A percentile compares a stretch with the other conserved stretches of the same genome.
Conservation (phyloP, 176 grass and related monocot genomes). For the Rhynchospora breviuscula region DNA sequence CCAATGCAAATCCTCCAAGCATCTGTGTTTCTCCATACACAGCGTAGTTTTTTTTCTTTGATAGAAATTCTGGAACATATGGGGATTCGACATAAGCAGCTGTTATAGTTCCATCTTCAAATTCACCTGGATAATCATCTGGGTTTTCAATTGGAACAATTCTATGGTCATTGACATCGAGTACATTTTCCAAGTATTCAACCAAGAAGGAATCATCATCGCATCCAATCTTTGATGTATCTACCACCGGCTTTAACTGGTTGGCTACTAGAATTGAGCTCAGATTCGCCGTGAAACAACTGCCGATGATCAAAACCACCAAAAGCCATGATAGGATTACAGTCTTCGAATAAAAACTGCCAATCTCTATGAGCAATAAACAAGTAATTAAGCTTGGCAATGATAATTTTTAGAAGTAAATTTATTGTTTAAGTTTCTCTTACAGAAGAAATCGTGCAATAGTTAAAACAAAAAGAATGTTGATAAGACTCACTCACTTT, state of each 20-base stretch:
- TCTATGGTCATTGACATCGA: too few species aligned
- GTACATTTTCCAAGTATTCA: background rate
- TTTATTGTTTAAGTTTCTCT: background rate
- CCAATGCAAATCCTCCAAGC: slow-evolving; percentile 12
- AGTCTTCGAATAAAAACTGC: background rate
- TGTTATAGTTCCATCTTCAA: background rate
- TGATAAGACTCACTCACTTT: background rate
- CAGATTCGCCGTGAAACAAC: slow-evolving; percentile 5
- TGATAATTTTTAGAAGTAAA: background rate
- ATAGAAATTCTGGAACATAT: background rate
- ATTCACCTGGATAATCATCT: background rate
- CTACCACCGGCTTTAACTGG: background rate
- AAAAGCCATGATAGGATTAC: background rate
- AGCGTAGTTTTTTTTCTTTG: background rate
- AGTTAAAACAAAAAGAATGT: background rate
- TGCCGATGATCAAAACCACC: slow-evolving; percentile 6
- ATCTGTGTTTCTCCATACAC: slow-evolving; percentile 6
- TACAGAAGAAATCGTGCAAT: too few species aligned
- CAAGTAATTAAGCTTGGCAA: background rate
- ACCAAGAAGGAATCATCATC: background rate
- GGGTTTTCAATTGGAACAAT: too few species aligned
- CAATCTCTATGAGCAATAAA: background rate
- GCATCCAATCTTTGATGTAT: background rate
- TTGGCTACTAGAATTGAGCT: slow-evolving; percentile 14
- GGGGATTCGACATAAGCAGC: background rate